Conservation (phyloP, 192 early-diverging fungal genomes). For the Funneliformis mosseae region DNA sequence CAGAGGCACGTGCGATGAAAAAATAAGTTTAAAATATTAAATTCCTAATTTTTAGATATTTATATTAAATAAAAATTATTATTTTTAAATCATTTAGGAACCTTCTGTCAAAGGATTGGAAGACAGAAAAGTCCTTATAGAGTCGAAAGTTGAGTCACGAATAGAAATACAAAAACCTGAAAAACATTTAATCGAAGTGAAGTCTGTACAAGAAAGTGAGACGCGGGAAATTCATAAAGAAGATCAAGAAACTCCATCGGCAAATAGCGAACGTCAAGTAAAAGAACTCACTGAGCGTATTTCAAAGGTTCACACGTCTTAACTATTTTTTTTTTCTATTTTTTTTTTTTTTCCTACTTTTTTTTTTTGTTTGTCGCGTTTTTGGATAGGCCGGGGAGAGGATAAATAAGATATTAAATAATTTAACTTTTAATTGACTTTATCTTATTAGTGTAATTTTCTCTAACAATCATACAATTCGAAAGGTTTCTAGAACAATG, state of each 20-base stretch:
- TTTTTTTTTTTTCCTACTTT: not conserved
- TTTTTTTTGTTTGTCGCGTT: not conserved
- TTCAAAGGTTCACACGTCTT: constrained; percentile 1
- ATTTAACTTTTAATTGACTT: not conserved
- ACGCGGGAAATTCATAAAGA: not conserved
- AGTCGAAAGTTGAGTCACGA: not conserved
- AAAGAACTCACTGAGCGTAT: constrained; percentile 1
- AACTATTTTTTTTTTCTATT: not conserved
- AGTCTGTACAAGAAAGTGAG: not conserved
- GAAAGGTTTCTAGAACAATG: not conserved
- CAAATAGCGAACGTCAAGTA: constrained; percentile 6
- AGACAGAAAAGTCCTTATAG: not conserved
- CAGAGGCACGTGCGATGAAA: too few species aligned
- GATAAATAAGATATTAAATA: not conserved
- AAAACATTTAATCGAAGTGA: not conserved
- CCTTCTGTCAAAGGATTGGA: not conserved
- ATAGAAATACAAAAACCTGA: not conserved
- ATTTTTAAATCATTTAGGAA: too few species aligned
- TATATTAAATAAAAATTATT: too few species aligned
- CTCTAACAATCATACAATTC: not conserved
- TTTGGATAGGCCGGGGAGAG: not conserved
- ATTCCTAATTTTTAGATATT: too few species aligned
- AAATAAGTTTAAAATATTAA: too few species aligned
- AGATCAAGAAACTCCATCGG: not conserved
- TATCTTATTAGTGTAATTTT: constrained; percentile 8